Evolutionary conservation across 805 yeast species (phyloP), one percentile per base, ranked within the genome.

Genomic region (Trichomonascus vanleenenianus): DNA sequence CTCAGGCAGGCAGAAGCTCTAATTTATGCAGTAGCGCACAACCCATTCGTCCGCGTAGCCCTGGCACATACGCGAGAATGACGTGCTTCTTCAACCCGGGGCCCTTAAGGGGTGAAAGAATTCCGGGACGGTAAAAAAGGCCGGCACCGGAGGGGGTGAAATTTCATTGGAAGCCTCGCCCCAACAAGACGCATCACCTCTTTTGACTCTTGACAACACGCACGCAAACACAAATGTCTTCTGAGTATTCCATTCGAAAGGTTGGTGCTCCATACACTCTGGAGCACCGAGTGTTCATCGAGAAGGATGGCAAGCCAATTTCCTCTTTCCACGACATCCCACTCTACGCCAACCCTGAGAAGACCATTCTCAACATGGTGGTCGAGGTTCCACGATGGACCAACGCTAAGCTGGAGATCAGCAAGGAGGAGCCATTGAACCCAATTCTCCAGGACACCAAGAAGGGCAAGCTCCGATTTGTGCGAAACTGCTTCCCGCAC

Each of bases 301-400:
- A 89, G 74, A 72, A 88, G 68, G 88, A 87, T 66, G 97, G 97
- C 49, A 84, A 87, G 73, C 87, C 89, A 57, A 79, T 93, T 53
- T 89, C 97, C 53, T 85, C 97, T 45, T 88, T 91, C 86, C 98
- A 93, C 64, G 94, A 84, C 63, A 79, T 85, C 54, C 93, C 94
- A 53, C 76, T 93, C 66, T 89, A 82, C 62, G 97, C 97, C 59
- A 93, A 91, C 70, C 85, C 87, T 66, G 89, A 85, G 63, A 84
- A 85, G 73, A 81, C 89, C 61, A 77, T 89, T 58, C 74, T 84
- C 56, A 85, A 84, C 76, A 83, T 86, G 85, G 75, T 93, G 59
- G 97, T 93, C 53, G 98, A 93, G 72, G 88, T 93, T 56, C 98
- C 98, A 64, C 84, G 97, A 70, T 91, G 97, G 97, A 78, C 95